These are phyloP conservation scores for Phymatotrichopsis omnivora DNA, from an alignment of 2,329 filamentous ascomycete species.

Conservation along the genomic window DNA sequence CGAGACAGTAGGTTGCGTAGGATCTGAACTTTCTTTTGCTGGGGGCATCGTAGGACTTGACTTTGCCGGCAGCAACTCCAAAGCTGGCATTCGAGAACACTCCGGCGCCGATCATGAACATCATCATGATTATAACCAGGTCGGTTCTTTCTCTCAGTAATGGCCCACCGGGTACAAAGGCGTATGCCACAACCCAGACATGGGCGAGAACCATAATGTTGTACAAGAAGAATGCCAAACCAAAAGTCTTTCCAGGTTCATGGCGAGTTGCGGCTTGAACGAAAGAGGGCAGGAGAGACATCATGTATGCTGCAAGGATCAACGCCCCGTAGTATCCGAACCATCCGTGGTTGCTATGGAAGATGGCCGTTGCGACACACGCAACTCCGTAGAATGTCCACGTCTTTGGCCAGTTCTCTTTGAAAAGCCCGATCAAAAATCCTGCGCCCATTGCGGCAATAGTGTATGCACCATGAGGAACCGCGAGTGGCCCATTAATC, in stretches of 20 bases:
- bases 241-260: slow-evolving; percentile 70
- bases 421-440: slow-evolving; percentile 62
- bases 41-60: slow-evolving; percentile 16
- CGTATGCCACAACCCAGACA: slow-evolving; percentile 96
- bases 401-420: slow-evolving; percentile 58
- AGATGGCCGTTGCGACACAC: slow-evolving; percentile 65
- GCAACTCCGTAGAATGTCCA: slow-evolving; percentile 73
- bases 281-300: slow-evolving; percentile 66
- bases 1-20: slow-evolving; percentile 62
- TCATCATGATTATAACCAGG: slow-evolving; percentile 82
- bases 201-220: slow-evolving; percentile 95
- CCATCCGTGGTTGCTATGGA: slow-evolving; percentile 60
- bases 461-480: slow-evolving; percentile 81
- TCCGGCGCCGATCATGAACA: slow-evolving; percentile 74
- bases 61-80: slow-evolving; percentile 5
- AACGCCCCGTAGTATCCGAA: slow-evolving; percentile 79
- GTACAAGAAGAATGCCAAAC: slow-evolving; percentile 79
- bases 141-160: slow-evolving; percentile 89
- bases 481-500: slow-evolving; percentile 73
- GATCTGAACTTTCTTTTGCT: slow-evolving; percentile 43
- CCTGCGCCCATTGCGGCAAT: slow-evolving; percentile 79
- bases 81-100: slow-evolving; percentile 50
- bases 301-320: slow-evolving; percentile 64
- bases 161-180: slow-evolving; percentile 89
- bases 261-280: slow-evolving; percentile 67